Evolutionary conservation across 2,329 filamentous ascomycete species (phyloP), one percentile per base, ranked within the genome.

Genomic region (Nothophaeocryptopus gaeumannii): DNA sequence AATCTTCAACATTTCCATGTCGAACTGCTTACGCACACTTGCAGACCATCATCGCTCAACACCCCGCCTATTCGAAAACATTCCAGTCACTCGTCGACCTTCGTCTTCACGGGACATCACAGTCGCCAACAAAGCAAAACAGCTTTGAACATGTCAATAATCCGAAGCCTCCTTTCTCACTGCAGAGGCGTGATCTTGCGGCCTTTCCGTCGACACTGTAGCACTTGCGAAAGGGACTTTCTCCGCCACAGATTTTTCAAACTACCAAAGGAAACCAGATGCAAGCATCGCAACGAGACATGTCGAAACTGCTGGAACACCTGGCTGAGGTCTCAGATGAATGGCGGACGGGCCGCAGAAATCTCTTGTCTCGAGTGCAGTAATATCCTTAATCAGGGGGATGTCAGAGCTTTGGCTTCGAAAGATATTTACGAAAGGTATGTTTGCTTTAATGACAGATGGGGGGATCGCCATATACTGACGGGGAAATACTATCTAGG

Each of bases 351-450:
- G 12, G 29, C 36, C 12, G 42, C 53, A 26, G 30, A 33, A 5
- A 40, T 61, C 13, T n/a, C 9, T 3, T 62, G 61, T 34, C 44
- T 50, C n/a, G 51, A 58, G 20, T 63, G 60, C 47, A 9, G 3
- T 5, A 47, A 45, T 11, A 11, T 29, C 2, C 53, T 62, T 12
- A 40, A 35, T 0, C 44, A 54, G 14, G 16, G 37, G 2, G 59
- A 62, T 31, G 42, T 62, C 20, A 39, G 47, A 7, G 38, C 39
- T 10, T 41, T 56, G 3, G 58, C 47, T 3, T 42, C 48, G 2
- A 9, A n/a, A 5, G 29, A 13, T 7, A 35, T 39, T 5, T 58
- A 53, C 14, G 14, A 56, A 11, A 40, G 39, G 54, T 59, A 53
- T 32, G 41, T 36, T 13, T n/a, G 31, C 14, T 52, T n/a, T n/a